phyloP scores from a whole-genome alignment of 2,329 filamentous ascomycete genomes.

The Sporothrix pseudoabietina region DNA sequence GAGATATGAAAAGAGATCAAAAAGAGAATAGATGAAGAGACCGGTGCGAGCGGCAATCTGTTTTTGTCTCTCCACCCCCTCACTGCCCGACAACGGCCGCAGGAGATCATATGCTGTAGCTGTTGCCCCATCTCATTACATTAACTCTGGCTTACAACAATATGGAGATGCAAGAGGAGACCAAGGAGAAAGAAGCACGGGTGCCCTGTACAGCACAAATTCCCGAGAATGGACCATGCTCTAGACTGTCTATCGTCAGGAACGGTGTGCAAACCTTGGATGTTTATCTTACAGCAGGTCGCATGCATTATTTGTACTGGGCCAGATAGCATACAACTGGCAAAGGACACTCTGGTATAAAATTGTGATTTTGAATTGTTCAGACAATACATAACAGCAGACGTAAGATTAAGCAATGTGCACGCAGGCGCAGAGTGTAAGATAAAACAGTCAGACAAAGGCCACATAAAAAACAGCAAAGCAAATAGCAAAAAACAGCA shows the following conservation, averaged over 20 bases:
- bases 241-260: neutral
- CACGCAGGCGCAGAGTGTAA: neutral
- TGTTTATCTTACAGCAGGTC: neutral
- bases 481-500: neutral
- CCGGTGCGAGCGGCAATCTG: neutral
- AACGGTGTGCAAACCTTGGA: neutral
- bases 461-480: neutral
- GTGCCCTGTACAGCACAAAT: conserved; percentile 6
- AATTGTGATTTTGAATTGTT: neutral
- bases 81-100: conserved; percentile 13
- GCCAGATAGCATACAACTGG: neutral
- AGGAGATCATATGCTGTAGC: neutral
- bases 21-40: neutral
- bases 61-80: neutral
- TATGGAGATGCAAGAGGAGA: neutral
- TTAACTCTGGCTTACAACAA: neutral
- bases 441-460: neutral
- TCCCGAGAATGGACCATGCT: neutral
- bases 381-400: neutral
- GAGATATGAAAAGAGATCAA: neutral
- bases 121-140: neutral
- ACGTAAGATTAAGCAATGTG: neutral
- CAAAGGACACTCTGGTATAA: neutral
- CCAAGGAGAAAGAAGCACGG: neutral
- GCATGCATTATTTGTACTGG: neutral